These are phyloP conservation scores for Endogone sp. DNA, from an alignment of 192 early-diverging fungal genomes.

Conservation along the genomic window DNA sequence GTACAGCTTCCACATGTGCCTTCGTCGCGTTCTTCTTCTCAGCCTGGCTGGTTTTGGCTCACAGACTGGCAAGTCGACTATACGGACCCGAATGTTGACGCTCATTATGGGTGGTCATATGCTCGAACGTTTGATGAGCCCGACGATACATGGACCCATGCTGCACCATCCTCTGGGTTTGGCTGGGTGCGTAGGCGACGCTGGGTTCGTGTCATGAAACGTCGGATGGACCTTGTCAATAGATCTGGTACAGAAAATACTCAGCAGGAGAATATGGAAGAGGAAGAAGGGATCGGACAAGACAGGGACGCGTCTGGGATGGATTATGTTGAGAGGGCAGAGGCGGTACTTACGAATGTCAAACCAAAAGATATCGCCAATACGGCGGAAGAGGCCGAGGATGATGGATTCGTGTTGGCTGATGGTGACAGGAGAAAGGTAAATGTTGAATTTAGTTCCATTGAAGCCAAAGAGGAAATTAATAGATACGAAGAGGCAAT, in stretches of 20 bases:
- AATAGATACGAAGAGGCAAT: constrained; percentile 54
- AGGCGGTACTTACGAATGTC: constrained; percentile 6
- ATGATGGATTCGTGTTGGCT: not conserved
- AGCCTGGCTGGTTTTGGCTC: constrained; percentile 71
- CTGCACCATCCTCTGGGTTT: constrained; percentile 38
- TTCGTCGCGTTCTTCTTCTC: constrained; percentile 14
- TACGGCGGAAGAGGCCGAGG: constrained; percentile 1
- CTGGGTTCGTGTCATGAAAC: constrained; percentile 79
- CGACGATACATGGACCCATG: constrained; percentile 48
- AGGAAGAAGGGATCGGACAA: not conserved
- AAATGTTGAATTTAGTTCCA: constrained; percentile 14
- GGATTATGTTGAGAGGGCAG: constrained; percentile 15
- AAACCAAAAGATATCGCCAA: constrained; percentile 1
- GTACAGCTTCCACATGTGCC: constrained; percentile 43
- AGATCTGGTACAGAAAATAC: not conserved
- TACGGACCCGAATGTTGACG: constrained; percentile 52
- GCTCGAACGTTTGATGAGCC: constrained; percentile 50
- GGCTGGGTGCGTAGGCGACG: constrained; percentile 64
- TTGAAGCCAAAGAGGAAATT: constrained; percentile 31
- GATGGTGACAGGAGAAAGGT: constrained; percentile 12
- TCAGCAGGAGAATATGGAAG: not conserved
- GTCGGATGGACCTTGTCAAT: constrained; percentile 42
- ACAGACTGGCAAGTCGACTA: constrained; percentile 77
- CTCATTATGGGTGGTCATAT: constrained; percentile 72
- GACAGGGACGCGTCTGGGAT: not conserved